Evolutionary conservation across 2,329 filamentous ascomycete genomes (phyloP).

Genomic region (Colletotrichum musicola): DNA sequence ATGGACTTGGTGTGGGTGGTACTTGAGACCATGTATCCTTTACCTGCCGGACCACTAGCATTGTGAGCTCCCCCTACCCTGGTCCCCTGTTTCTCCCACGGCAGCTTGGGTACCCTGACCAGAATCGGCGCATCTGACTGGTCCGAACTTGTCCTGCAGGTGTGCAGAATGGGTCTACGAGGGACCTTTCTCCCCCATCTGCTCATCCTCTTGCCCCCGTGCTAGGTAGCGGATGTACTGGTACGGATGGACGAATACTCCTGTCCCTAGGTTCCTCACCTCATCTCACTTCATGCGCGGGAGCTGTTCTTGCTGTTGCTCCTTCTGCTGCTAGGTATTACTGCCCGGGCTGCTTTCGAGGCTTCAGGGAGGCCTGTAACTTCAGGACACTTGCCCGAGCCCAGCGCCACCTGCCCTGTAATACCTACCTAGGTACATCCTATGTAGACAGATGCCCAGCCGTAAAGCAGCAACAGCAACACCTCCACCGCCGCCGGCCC

Average conservation of each 20-base stretch:
- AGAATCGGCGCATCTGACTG: slow-evolving; percentile 21
- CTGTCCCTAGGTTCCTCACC: not conserved
- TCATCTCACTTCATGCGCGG: too few species aligned
- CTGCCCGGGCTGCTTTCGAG: too few species aligned
- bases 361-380: too few species aligned
- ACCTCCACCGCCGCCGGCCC: too few species aligned
- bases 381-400: too few species aligned
- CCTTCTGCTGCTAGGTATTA: not conserved
- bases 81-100: slow-evolving; percentile 20
- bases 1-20: too few species aligned
- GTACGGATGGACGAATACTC: not conserved
- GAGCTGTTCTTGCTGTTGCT: not conserved
- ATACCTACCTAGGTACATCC: too few species aligned
- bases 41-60: not conserved
- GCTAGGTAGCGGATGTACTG: not conserved
- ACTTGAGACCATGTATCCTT: too few species aligned
- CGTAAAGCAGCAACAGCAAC: too few species aligned
- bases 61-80: slow-evolving; percentile 11
- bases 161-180: slow-evolving; percentile 3
- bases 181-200: slow-evolving; percentile 9
- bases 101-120: slow-evolving; percentile 19
- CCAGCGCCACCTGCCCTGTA: too few species aligned
- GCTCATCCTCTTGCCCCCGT: slow-evolving; percentile 2
- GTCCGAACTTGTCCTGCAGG: slow-evolving; percentile 21
- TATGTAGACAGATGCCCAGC: too few species aligned